Percentiles rank a stretch among this genome's conserved stretches.
Conservation (phyloP, 345 rosid genomes). For the Aethionema arabicum region DNA sequence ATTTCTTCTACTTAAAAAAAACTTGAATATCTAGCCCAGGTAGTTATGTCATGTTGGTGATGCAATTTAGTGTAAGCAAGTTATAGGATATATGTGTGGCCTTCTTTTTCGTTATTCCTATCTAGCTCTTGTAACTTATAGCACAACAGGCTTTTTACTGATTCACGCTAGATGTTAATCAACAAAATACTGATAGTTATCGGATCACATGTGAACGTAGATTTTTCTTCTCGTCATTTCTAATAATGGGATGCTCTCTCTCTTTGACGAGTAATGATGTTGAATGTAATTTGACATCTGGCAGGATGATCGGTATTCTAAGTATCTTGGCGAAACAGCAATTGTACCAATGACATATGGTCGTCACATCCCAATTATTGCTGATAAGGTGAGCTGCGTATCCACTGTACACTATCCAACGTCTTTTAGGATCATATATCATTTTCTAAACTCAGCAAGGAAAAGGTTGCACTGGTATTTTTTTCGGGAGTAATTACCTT, state of each 20-base stretch:
- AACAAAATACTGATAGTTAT: background rate
- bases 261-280: constrained; percentile 21
- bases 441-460: constrained; percentile 17
- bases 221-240: constrained; percentile 6
- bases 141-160: too few relatives aligned
- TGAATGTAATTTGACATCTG: constrained; percentile 21
- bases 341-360: constrained; percentile 99
- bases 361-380: constrained; percentile 88
- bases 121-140: too few relatives aligned
- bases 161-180: background rate
- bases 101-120: too few relatives aligned
- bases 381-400: constrained; percentile 64
- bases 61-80: constrained; percentile 3
- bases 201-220: constrained; percentile 4
- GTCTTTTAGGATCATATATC: constrained; percentile 1
- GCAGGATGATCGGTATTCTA: constrained; percentile 88
- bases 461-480: constrained; percentile 7
- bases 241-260: background rate
- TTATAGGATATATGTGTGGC: too few relatives aligned
- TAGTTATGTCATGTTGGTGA: constrained; percentile 9
- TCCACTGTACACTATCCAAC: constrained; percentile 20
- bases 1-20: constrained; percentile 1
- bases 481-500: background rate
- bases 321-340: constrained; percentile 82
- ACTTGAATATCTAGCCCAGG: constrained; percentile 1